Base-by-base conservation (phyloP, 2,329 filamentous ascomycete genomes). In the Penicillium sp. region DNA sequence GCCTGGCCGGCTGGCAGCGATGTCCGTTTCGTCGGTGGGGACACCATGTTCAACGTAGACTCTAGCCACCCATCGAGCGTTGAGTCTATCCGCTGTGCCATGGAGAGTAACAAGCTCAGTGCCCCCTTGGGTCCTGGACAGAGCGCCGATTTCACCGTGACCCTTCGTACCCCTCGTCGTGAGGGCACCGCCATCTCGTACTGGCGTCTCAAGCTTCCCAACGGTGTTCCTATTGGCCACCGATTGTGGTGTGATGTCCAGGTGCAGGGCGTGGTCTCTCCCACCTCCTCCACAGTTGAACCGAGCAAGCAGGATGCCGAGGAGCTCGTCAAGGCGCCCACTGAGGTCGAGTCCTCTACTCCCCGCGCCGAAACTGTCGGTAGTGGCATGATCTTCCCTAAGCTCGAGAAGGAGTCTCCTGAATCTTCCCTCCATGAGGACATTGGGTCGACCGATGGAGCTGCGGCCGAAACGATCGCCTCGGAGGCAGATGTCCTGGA, bases 321-420 rank as follows among this genome's bases (percentile, higher is more conserved):
- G 13, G 71, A 73, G 55, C 68, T 19, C 5, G 35, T 46, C 8
- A 59, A 64, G 13, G 71, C 73, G 55, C 68, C 77, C 35, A 68
- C 76, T n/a, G 74, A 78, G 51, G 65, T 73, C 52, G 74, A 78
- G 57, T 22, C 53, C 25, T 2, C 55, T n/a, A 65, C 73, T 26
- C 64, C 69, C 10, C 72, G 79, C 54, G 69, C 80, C 63, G 72
- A 76, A 52, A 65, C 75, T 52, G 71, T 71, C 6, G 72, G 79
- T 57, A 91, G 89, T 78, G 87, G 88, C 70, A 97, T 98, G 93
- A 93, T 98, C 74, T 98, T 98, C 85, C 95, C 95, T 62, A 96
- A 91, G 77, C 85, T 98, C 42, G 93, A 97, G 70, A 97, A 96
- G 80, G 95, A 98, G 79, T 96, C 93, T 10, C 92, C 93, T 2